These are phyloP conservation scores for Lepidopterella palustris DNA, from an alignment of 495 filamentous ascomycete genomes.

Conservation along the genomic window DNA sequence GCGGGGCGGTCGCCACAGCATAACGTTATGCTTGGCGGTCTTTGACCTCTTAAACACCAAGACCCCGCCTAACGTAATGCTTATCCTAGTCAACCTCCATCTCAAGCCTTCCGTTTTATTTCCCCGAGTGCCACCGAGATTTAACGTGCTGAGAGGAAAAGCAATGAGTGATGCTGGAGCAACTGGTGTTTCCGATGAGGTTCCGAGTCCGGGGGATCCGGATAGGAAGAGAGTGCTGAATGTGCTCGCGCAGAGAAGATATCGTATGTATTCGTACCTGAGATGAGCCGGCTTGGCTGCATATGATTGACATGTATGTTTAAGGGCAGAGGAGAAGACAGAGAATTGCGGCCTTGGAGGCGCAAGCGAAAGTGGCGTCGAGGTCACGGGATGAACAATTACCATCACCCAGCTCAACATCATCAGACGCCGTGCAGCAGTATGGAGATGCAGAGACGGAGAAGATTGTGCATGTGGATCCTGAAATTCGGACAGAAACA, in stretches of 20 bases:
- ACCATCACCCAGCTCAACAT: background rate
- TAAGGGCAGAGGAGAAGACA: constrained; percentile 24
- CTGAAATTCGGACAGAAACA: no score
- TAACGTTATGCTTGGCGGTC: constrained; percentile 20
- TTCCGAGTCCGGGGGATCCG: constrained; percentile 26
- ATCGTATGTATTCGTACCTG: constrained; percentile 36
- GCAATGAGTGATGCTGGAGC: no score
- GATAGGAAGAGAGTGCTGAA: constrained; percentile 47
- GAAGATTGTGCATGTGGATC: no score
- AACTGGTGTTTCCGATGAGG: no score
- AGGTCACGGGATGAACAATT: constrained; percentile 1
- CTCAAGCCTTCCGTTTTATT: no score
- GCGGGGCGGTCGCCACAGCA: background rate
- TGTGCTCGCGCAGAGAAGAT: constrained; percentile 46
- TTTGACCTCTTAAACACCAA: background rate
- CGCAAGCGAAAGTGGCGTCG: constrained; percentile 16
- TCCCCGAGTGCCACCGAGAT: no score
- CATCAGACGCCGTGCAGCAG: background rate
- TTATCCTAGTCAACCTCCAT: no score
- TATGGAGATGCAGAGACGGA: background rate
- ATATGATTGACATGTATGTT: background rate
- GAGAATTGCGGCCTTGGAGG: constrained; percentile 22
- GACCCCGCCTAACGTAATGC: constrained; percentile 1
- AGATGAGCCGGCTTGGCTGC: background rate
- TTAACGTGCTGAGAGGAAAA: no score